Percentiles rank a stretch among this genome's conserved stretches.
phyloP scores from a whole-genome alignment of 169 alveolate genomes.

The Cryptosporidium muris region DNA sequence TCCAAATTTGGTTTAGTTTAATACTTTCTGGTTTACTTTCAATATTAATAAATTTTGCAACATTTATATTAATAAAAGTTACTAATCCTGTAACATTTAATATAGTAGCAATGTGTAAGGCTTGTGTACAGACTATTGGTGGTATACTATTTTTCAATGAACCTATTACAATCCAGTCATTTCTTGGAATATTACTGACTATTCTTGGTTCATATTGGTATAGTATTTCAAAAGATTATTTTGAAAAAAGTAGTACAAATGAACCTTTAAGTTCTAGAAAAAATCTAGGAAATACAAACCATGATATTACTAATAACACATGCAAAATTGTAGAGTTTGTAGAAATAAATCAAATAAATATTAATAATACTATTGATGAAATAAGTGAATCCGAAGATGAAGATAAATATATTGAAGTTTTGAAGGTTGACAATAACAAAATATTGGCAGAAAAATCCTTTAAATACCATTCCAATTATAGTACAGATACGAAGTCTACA shows the following conservation, averaged over 20 bases:
- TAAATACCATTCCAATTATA: too few relatives aligned
- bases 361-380: conserved; percentile 1
- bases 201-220: conserved; percentile 39
- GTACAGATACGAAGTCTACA: too few relatives aligned
- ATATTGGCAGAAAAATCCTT: too few relatives aligned
- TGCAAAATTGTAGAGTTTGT: background rate
- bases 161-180: conserved; percentile 18
- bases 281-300: background rate
- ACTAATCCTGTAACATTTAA: conserved; percentile 66
- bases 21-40: background rate
- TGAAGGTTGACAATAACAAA: too few relatives aligned
- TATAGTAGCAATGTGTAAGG: conserved; percentile 70
- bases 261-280: conserved; percentile 70
- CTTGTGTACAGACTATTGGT: conserved; percentile 70
- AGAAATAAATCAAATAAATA: conserved; percentile 12
- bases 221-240: background rate
- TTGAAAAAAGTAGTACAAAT: too few relatives aligned
- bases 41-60: conserved; percentile 9
- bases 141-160: conserved; percentile 72
- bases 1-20: background rate
- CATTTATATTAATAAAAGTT: conserved; percentile 1
- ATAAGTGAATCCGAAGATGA: background rate
- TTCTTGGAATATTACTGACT: conserved; percentile 58
- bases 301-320: background rate
- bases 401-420: too few relatives aligned